A percentile compares a stretch with the other conserved stretches of the same genome.
Evolutionary conservation across 805 yeast species (phyloP).

Genomic region (Sugiyamaella marilandica): DNA sequence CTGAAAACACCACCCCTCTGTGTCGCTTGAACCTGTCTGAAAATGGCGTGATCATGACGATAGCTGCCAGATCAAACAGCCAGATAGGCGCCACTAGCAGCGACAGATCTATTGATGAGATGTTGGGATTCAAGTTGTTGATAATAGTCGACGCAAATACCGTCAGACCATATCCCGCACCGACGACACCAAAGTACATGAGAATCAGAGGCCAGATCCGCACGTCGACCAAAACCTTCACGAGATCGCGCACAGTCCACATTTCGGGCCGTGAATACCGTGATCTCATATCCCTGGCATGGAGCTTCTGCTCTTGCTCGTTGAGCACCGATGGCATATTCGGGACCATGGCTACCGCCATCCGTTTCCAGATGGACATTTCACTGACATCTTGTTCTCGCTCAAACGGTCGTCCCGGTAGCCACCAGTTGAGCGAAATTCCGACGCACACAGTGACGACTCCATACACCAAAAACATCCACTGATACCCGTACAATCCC

Average conservation of each 20-base stretch:
- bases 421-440: constrained; percentile 67
- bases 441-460: constrained; percentile 61
- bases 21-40: constrained; percentile 62
- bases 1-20: constrained; percentile 59
- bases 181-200: constrained; percentile 92
- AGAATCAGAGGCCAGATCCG: constrained; percentile 75
- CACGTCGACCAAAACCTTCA: constrained; percentile 50
- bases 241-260: constrained; percentile 62
- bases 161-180: constrained; percentile 83
- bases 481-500: constrained; percentile 79
- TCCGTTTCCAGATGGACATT: neutral
- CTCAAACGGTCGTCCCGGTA: constrained; percentile 71
- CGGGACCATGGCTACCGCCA: constrained; percentile 6
- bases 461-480: constrained; percentile 80
- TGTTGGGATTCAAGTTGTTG: constrained; percentile 53
- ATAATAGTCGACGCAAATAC: constrained; percentile 81
- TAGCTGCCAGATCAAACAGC: constrained; percentile 78
- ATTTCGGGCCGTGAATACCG: constrained; percentile 41
- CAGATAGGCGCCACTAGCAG: constrained; percentile 84
- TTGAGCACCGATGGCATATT: constrained; percentile 35
- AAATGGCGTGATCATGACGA: constrained; percentile 68
- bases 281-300: constrained; percentile 53
- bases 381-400: neutral
- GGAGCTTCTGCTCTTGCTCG: constrained; percentile 49
- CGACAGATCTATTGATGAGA: constrained; percentile 64